Evolutionary conservation across 306 rosid genomes (phyloP).

Genomic region (Cucurbita maxima): DNA sequence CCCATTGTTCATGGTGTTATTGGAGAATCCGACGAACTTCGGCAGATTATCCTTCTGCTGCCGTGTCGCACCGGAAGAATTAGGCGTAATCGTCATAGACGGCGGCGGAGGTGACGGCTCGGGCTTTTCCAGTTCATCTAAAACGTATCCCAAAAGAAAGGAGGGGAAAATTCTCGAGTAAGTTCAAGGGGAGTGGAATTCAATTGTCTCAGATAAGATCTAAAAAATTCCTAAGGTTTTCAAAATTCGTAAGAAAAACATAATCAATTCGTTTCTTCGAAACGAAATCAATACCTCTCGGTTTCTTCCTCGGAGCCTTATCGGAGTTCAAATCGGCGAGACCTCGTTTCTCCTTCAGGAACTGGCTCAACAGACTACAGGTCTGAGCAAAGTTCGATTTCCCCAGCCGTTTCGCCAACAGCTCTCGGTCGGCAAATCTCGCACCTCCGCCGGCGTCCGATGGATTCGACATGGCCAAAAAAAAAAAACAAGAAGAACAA

Average conservation of each 20-base stretch:
- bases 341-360: constrained; percentile 58
- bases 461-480: neutral
- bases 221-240: neutral
- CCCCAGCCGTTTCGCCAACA: constrained; percentile 34
- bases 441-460: neutral
- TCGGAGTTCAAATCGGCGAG: constrained; percentile 2
- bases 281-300: constrained; percentile 1
- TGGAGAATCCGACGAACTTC: neutral
- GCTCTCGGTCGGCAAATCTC: neutral
- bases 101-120: constrained; percentile 7
- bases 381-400: constrained; percentile 56
- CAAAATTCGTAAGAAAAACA: neutral
- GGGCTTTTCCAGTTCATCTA: constrained; percentile 10
- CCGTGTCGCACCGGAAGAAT: constrained; percentile 10
- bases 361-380: constrained; percentile 48
- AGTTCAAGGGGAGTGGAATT: neutral
- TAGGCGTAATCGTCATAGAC: constrained; percentile 20
- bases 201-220: neutral
- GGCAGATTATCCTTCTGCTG: neutral
- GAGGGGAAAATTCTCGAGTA: neutral
- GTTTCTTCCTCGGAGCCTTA: neutral
- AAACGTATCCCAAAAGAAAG: neutral
- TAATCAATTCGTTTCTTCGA: neutral
- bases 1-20: neutral
- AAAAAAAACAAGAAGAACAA: neutral